phyloP scores from a whole-genome alignment of 495 filamentous ascomycete genomes.

The Neurospora sp. region DNA sequence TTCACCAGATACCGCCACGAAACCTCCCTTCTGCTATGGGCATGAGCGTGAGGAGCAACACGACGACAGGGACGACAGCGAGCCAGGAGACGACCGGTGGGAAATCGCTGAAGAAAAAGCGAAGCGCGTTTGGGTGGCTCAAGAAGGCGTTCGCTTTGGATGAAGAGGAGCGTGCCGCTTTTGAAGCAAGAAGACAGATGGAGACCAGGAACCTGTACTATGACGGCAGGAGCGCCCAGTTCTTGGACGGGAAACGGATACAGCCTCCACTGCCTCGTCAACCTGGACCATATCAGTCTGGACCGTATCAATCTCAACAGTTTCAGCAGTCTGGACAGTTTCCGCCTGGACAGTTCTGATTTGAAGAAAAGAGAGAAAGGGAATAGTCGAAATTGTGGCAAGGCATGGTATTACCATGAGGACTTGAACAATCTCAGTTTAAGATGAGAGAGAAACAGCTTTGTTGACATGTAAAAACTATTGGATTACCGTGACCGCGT shows the following conservation, averaged over 20 bases:
- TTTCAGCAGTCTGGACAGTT: neutral
- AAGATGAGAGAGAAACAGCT: neutral
- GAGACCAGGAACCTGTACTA: slow-evolving; percentile 32
- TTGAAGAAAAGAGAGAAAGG: neutral
- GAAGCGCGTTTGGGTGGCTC: slow-evolving; percentile 48
- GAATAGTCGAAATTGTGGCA: neutral
- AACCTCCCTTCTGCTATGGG: slow-evolving; percentile 40
- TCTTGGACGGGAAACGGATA: slow-evolving; percentile 33
- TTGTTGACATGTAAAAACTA: neutral
- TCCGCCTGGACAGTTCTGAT: neutral
- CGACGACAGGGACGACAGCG: slow-evolving; percentile 23
- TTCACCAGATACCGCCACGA: slow-evolving; percentile 21
- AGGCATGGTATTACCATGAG: neutral
- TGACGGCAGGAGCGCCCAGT: slow-evolving; percentile 29
- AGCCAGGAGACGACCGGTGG: slow-evolving; percentile 6
- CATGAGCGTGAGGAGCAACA: slow-evolving; percentile 41
- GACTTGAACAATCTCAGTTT: no score
- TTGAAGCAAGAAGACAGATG: slow-evolving; percentile 35
- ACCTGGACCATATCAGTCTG: neutral
- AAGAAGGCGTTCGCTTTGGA: slow-evolving; percentile 49
- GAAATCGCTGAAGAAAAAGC: slow-evolving; percentile 44
- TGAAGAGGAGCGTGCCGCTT: slow-evolving; percentile 44
- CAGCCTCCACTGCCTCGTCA: neutral
- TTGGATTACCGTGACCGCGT: neutral
- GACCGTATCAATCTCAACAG: neutral